Base-by-base conservation (phyloP, 768 basidiomycete species). In the Macrolepiota fuliginosa region DNA sequence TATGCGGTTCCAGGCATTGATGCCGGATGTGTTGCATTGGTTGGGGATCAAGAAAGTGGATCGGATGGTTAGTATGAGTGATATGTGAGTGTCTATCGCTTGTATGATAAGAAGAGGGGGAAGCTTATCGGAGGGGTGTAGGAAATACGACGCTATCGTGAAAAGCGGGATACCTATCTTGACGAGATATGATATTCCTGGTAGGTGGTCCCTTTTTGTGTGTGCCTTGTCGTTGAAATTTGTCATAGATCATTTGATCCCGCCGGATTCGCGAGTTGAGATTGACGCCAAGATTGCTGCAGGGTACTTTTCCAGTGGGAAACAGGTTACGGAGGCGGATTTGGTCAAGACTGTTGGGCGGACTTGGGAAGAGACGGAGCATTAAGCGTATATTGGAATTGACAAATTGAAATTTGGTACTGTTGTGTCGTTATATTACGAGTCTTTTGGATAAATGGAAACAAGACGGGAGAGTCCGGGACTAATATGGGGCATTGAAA, bases 21-120 rank as follows among this genome's bases (percentile, higher is more conserved):
- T 98, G 95, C 96, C 96, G 2, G 96, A 98, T 71, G 90, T 97
- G 5, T 76, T 98, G 49, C 94, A 95, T 71, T 98, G 95, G 93
- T 75, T 98, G 17, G 96, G 96, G 0, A 90, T 98, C 69, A 88
- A 71, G 74, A 92, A 92, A 81, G 85, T 98, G 49, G 87, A 94
- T 73, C 88, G 88, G 69, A 86, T 98, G 88, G 88, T 96, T 15
- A 89, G 87, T 24, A 93, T 93, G 92, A 92, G 90, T 62, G 91
- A 93, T 69, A 92, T 93, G 90, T 85, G 53, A 61, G 81, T 71
- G 10, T 25, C 35, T 11, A 7, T 53, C n/a, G 7, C 13, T 17
- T 5, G 39, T 17, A 17, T n/a, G n/a, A 5, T 39, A 40, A 40
- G 39, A 17, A 17, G 12, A 17, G 13, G 1, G 0, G 4, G 15